Base-by-base conservation (phyloP, 2,329 filamentous ascomycete genomes). In the Aaosphaeria pasadenensis region DNA sequence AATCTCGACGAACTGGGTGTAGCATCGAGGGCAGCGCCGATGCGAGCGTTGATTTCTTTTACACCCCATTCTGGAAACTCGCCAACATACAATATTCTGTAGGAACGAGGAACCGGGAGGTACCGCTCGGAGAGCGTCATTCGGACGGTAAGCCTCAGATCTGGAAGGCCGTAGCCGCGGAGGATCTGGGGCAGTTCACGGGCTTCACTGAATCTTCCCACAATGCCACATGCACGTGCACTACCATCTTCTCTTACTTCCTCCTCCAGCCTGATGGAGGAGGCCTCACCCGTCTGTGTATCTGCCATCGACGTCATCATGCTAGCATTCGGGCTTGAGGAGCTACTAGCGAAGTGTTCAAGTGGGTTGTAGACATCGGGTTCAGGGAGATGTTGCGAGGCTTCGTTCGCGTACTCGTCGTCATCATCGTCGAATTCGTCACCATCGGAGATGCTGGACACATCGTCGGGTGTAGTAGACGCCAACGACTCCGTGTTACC, bases 401-500 rank as follows among this genome's bases (percentile, higher is more conserved):
- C 30, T 30, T 59, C 58, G 30, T 57, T 53, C 11, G 56, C 60
- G 39, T 63, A 52, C 33, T 52, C 46, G 29, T 53, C 51, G 44
- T 58, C 56, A 29, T 60, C 53, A 31, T 60, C 61, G 39, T 64
- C 67, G 39, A 59, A 58, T 44, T 58, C 59, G 31, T 69, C 62
- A 35, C 63, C 60, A 46, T 68, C 65, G 45, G 58, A 59, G 43
- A 66, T 60, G 45, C 54, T 57, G 24, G 62, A 66, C 17, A 62
- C 56, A 41, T 70, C 64, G 45, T 70, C 67, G 39, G 66, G 64
- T 7, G 64, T 64, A 29, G 63, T 64, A 1, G 67, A 70, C 1
- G 67, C 63, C 31, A 71, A 56, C 6, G 68, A 71, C 38, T 62
- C 66, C 24, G 69, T 71, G 17, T 67, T 62, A 40, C 59, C 65